These are phyloP conservation scores for Chaetomium olivaceum DNA, from an alignment of 2,329 filamentous ascomycete genomes.

Conservation along the genomic window DNA sequence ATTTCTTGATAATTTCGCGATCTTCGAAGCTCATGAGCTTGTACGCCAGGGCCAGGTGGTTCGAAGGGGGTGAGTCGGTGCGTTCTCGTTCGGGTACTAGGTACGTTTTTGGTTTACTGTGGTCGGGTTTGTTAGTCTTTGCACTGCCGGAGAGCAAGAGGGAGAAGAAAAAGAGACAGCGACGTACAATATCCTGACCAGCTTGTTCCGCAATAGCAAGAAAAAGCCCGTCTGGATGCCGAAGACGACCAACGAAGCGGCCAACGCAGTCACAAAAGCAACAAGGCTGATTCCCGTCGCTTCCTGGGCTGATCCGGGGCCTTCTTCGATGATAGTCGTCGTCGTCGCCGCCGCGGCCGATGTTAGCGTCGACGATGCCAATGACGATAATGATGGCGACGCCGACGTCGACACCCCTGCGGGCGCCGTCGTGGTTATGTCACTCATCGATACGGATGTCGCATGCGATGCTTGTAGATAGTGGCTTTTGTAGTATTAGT, in stretches of 20 bases:
- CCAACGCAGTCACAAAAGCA: conserved; percentile 66
- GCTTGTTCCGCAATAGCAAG: conserved; percentile 71
- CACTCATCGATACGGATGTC: conserved; percentile 19
- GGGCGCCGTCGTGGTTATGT: conserved; percentile 17
- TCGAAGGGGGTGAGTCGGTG: conserved; percentile 69
- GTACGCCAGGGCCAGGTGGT: conserved; percentile 53
- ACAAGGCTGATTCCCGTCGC: conserved; percentile 48
- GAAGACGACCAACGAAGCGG: conserved; percentile 63
- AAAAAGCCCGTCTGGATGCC: conserved; percentile 69
- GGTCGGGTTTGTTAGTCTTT: conserved; percentile 15
- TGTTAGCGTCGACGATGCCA: conserved; percentile 11
- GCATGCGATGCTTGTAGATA: conserved; percentile 1
- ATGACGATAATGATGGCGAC: background rate
- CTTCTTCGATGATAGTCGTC: conserved; percentile 13
- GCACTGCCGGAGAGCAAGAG: background rate
- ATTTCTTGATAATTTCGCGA: conserved; percentile 88
- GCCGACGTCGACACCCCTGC: conserved; percentile 13
- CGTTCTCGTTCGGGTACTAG: conserved; percentile 83
- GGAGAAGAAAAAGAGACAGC: background rate
- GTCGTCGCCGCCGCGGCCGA: conserved; percentile 11
- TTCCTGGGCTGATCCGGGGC: conserved; percentile 33
- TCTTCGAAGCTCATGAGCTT: conserved; percentile 68
- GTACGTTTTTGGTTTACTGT: conserved; percentile 78
- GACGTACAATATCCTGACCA: conserved; percentile 79
- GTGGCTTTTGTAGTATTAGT: background rate